Evolutionary conservation across 805 yeast species (phyloP).

Genomic region (Sungouiozyma ichnusensis): DNA sequence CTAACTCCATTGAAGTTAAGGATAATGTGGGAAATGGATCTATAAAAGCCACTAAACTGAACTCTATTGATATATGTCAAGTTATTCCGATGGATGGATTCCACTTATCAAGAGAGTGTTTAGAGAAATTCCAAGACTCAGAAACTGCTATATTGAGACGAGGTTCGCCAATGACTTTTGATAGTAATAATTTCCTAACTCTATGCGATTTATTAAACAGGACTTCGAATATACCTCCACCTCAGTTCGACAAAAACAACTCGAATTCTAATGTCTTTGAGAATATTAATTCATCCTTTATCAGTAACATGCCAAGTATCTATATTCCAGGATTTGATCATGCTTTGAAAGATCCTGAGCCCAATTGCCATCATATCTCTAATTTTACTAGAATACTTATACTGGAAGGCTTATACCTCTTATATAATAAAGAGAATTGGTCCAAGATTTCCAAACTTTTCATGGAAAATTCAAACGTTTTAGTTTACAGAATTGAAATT

Average conservation of each 20-base stretch:
- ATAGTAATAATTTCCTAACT: slow-evolving; percentile 35
- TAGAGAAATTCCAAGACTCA: slow-evolving; percentile 44
- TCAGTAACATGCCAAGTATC: slow-evolving; percentile 28
- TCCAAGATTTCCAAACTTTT: slow-evolving; percentile 10
- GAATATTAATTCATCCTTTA: slow-evolving; percentile 13
- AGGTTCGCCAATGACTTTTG: slow-evolving; percentile 85
- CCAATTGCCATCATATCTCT: slow-evolving; percentile 37
- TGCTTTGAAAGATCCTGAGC: slow-evolving; percentile 59
- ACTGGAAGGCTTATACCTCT: slow-evolving; percentile 68
- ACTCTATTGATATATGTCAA: slow-evolving; percentile 28
- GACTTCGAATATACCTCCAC: slow-evolving; percentile 13
- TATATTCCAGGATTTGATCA: slow-evolving; percentile 69
- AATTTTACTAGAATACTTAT: slow-evolving; percentile 45
- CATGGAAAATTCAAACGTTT: slow-evolving; percentile 23
- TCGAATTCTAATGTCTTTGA: slow-evolving; percentile 6
- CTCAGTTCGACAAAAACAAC: slow-evolving; percentile 2
- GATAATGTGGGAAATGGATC: not conserved
- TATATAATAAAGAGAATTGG: slow-evolving; percentile 55
- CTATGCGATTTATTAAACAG: slow-evolving; percentile 15
- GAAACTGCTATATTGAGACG: slow-evolving; percentile 50
- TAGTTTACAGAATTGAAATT: slow-evolving; percentile 44
- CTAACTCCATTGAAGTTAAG: slow-evolving; percentile 16
- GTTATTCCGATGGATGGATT: slow-evolving; percentile 69
- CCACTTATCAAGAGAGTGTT: slow-evolving; percentile 44
- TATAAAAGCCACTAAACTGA: slow-evolving; percentile 2